phyloP scores from a whole-genome alignment of 2,329 filamentous ascomycete genomes.

The Biscogniauxia sp. region DNA sequence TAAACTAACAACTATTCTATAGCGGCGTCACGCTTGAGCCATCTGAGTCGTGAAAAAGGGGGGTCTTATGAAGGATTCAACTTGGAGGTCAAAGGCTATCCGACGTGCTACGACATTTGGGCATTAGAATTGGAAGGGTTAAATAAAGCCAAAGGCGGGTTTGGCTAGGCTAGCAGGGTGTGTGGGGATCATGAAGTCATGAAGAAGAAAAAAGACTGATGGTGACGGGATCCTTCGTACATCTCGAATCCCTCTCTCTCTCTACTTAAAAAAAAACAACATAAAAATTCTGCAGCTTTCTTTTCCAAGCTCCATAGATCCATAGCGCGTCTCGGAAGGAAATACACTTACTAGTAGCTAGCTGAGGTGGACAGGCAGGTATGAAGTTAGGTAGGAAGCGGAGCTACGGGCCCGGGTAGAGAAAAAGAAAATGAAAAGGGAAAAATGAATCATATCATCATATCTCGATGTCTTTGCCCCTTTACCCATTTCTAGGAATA shows the following conservation, averaged over 20 bases:
- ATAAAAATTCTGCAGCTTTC: not conserved
- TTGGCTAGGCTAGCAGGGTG: not conserved
- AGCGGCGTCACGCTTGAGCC: conserved; percentile 56
- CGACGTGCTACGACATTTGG: conserved; percentile 1
- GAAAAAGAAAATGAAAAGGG: no score
- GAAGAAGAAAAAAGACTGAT: not conserved
- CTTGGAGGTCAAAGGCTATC: conserved; percentile 1
- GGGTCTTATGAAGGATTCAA: not conserved
- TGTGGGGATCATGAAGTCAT: conserved; percentile 1
- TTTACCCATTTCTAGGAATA: no score
- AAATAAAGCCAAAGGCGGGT: not conserved
- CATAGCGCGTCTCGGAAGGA: no score
- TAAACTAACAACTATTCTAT: conserved; percentile 23
- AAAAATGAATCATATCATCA: no score
- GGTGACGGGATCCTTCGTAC: not conserved
- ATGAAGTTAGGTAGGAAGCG: no score
- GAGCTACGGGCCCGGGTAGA: no score
- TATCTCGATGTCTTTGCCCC: no score
- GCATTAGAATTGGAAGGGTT: not conserved
- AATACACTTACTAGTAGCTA: no score
- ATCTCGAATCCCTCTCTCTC: no score
- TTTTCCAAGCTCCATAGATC: not conserved
- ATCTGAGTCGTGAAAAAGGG: conserved; percentile 33
- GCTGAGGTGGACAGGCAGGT: no score
- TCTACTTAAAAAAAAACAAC: no score